Conservation (phyloP, 2,329 filamentous ascomycete species). For the Aspergillus chevalieri region DNA sequence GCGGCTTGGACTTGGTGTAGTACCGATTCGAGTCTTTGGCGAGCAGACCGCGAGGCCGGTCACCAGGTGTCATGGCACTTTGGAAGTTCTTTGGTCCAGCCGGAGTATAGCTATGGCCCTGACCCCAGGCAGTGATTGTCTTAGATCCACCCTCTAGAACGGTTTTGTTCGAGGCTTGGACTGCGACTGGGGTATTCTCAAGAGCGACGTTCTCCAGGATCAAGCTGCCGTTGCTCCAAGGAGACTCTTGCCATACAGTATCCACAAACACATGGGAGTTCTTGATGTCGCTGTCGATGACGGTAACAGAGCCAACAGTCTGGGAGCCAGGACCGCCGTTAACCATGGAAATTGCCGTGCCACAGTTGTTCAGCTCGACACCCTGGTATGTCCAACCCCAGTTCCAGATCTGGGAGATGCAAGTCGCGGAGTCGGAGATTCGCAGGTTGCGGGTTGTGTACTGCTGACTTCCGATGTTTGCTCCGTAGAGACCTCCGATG, state of each 20-base stretch:
- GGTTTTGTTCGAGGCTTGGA: conserved; percentile 33
- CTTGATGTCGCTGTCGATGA: conserved; percentile 52
- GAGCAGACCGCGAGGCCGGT: conserved; percentile 41
- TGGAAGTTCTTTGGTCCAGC: conserved; percentile 40
- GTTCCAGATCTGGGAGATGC: conserved; percentile 53
- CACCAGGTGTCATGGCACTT: conserved; percentile 39
- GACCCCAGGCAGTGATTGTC: conserved; percentile 37
- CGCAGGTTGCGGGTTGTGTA: conserved; percentile 54
- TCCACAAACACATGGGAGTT: conserved; percentile 47
- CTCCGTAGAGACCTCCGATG: conserved; percentile 55
- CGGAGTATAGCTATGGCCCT: conserved; percentile 41
- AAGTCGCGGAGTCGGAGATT: conserved; percentile 48
- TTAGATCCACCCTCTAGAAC: conserved; percentile 33
- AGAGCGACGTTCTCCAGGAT: conserved; percentile 52
- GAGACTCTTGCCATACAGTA: conserved; percentile 41
- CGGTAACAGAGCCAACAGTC: conserved; percentile 49
- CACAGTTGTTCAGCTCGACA: conserved; percentile 48
- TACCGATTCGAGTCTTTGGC: conserved; percentile 36
- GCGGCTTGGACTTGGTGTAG: conserved; percentile 48
- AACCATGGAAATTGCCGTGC: conserved; percentile 47
- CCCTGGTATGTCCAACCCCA: conserved; percentile 55
- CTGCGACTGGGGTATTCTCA: conserved; percentile 43
- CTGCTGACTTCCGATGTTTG: conserved; percentile 60
- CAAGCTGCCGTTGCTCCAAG: conserved; percentile 43
- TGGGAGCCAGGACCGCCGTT: conserved; percentile 37